Conservation (phyloP, 75 land plant species). For the Pinus taeda region DNA sequence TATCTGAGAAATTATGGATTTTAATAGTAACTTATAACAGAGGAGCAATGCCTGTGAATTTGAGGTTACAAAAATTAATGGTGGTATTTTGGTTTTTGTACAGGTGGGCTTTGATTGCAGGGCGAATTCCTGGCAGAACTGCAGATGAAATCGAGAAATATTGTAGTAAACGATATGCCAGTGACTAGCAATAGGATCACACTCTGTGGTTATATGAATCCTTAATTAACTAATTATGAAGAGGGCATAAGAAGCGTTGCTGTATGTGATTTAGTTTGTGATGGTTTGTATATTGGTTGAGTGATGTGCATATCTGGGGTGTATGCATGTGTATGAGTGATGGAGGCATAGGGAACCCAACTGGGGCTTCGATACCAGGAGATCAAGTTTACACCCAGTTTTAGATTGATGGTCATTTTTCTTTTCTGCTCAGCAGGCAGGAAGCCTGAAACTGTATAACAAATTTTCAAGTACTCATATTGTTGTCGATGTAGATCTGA, state of each 20-base stretch:
- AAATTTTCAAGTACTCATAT: not conserved
- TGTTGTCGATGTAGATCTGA: not conserved
- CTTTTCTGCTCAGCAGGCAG: not conserved
- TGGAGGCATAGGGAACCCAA: not conserved
- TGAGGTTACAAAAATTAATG: too few relatives aligned
- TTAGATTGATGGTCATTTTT: not conserved
- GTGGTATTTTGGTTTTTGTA: not conserved
- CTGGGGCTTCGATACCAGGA: not conserved
- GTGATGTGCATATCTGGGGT: not conserved
- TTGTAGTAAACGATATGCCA: constrained; percentile 9
- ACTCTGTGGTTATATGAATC: not conserved
- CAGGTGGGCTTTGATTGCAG: constrained; percentile 13
- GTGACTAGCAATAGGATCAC: not conserved
- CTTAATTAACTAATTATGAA: not conserved
- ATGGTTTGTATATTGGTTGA: not conserved
- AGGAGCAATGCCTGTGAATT: too few relatives aligned
- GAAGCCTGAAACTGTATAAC: constrained; percentile 3
- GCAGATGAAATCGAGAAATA: constrained; percentile 7
- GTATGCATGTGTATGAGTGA: not conserved
- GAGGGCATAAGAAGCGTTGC: not conserved
- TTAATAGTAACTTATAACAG: not conserved
- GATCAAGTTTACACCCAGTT: constrained; percentile 3
- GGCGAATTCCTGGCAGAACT: constrained; percentile 11
- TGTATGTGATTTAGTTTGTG: constrained; percentile 3
- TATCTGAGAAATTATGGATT: not conserved